Evolutionary conservation across 106 monocot genomes (phyloP).

Genomic region (Cymbidium sinense): DNA sequence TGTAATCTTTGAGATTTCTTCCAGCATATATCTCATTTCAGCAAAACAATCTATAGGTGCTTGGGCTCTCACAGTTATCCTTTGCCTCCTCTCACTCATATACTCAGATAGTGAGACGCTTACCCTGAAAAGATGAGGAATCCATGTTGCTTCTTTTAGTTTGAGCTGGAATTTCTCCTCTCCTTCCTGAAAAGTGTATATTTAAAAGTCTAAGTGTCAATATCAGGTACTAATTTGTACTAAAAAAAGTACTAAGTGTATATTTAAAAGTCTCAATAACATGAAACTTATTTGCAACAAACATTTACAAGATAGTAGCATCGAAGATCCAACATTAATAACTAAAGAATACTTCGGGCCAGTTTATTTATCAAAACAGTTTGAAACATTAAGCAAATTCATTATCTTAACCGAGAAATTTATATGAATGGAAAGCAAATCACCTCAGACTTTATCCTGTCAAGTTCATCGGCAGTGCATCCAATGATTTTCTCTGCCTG

Average conservation of each 20-base stretch:
- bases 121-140: constrained; percentile 69
- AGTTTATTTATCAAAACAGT: too few relatives aligned
- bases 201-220: neutral
- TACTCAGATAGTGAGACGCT: constrained; percentile 70
- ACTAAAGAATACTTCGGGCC: too few relatives aligned
- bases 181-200: constrained; percentile 49
- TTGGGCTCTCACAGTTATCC: constrained; percentile 68
- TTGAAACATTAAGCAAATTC: too few relatives aligned
- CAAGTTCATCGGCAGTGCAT: constrained; percentile 89
- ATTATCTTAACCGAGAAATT: too few relatives aligned
- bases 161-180: constrained; percentile 64
- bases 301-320: too few relatives aligned
- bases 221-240: neutral
- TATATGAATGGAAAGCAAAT: neutral
- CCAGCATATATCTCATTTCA: constrained; percentile 66
- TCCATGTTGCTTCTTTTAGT: constrained; percentile 81
- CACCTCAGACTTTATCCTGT: constrained; percentile 71
- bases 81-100: constrained; percentile 76
- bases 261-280: neutral
- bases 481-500: constrained; percentile 93
- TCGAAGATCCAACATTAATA: too few relatives aligned
- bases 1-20: constrained; percentile 75
- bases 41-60: constrained; percentile 52
- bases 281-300: too few relatives aligned
- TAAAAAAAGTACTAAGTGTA: neutral